Base-by-base conservation (phyloP, 176 grass and related monocot genomes). In the Otatea glauca region DNA sequence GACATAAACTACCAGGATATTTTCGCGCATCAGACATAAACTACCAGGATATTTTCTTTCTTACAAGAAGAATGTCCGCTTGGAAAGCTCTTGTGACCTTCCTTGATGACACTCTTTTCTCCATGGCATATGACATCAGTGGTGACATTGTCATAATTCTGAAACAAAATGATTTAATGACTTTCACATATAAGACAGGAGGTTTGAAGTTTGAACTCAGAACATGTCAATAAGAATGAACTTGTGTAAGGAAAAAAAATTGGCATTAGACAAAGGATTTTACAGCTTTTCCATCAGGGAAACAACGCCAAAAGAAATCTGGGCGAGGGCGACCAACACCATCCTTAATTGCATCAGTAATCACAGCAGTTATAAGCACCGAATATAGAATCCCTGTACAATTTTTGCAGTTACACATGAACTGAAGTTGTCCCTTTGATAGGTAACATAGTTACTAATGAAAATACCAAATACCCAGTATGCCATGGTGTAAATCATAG, bases 241-340 rank as follows among this genome's bases (percentile, higher is more conserved):
- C 27, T 48, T 85, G 37, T 38, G 59, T 35, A 60, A 29, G 74
- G 20, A 63, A 65, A 85, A 73, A 85, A 73, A 34, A 7, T 21
- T 44, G 50, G 35, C 1, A 72, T 37, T 45, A 42, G 15, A 11
- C 27, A 56, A 68, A 74, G 48, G 25, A 20, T 37, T 24, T 59
- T 75, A 94, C 92, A 74, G 84, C 81, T 84, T 76, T 89, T 68
- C 92, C 92, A 67, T 94, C 89, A 53, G 92, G 92, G 68, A 94
- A 94, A 84, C 92, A 94, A 8, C 92, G 92, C 92, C 92, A 94
- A 72, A 91, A 94, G 92, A 94, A 94, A 74, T 94, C 92, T 54
- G 92, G 92, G 4, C 92, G 88, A 83, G 92, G 92, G 38, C 92
- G 82, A 5, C 92, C 92, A 65, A 91, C 92, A 79, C 72, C 92